Percentiles rank a stretch among this genome's conserved stretches.
Conservation (phyloP, 139 green algal genomes). For the Chlorella sp. region DNA sequence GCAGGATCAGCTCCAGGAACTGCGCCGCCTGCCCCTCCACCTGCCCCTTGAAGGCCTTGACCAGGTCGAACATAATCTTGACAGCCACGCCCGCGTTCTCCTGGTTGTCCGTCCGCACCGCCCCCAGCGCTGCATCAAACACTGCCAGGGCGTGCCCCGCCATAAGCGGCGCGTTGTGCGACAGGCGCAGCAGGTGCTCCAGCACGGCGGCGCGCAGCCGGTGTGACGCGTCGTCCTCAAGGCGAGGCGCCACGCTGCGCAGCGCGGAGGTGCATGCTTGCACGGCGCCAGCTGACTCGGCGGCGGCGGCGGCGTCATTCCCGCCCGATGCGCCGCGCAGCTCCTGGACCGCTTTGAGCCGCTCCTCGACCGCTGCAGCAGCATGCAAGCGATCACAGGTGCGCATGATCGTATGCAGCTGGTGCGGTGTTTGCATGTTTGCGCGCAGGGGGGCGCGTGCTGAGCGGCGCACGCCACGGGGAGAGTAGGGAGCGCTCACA, state of each 20-base stretch:
- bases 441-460: too few species aligned
- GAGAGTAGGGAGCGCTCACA: too few species aligned
- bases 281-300: too few species aligned
- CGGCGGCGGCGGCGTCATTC: too few species aligned
- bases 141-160: slow-evolving; percentile 55
- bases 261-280: too few species aligned
- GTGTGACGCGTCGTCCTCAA: slow-evolving; percentile 42
- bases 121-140: slow-evolving; percentile 50
- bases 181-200: slow-evolving; percentile 69
- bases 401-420: too few species aligned
- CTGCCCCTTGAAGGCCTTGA: slow-evolving; percentile 70
- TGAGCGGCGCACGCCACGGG: too few species aligned
- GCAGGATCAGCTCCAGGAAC: slow-evolving; percentile 76
- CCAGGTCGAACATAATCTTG: slow-evolving; percentile 80
- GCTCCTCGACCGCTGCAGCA: too few species aligned
- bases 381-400: too few species aligned
- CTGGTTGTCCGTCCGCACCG: slow-evolving; percentile 81
- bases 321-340: too few species aligned
- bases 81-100: slow-evolving; percentile 77
- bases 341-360: too few species aligned
- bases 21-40: slow-evolving; percentile 55
- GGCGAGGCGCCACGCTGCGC: slow-evolving; percentile 29
- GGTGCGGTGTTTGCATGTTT: too few species aligned
- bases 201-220: slow-evolving; percentile 64
- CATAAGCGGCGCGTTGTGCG: slow-evolving; percentile 58